Evolutionary conservation across 2,329 filamentous ascomycete genomes (phyloP).

Genomic region (Pyrenochaeta sp.): DNA sequence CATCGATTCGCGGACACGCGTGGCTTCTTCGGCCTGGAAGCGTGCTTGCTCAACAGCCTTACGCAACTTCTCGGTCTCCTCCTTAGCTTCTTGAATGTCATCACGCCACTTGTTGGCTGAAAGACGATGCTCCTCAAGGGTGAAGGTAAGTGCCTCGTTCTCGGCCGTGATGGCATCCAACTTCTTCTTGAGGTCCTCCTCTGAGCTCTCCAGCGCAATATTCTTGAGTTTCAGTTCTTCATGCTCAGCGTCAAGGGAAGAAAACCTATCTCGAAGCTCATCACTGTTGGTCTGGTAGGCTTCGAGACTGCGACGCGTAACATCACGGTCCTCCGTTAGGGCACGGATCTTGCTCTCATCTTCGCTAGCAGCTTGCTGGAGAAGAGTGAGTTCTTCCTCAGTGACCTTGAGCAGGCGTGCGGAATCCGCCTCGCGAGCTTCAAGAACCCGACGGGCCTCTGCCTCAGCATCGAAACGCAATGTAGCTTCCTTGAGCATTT

Average conservation of each 20-base stretch:
- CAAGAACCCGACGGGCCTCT: slow-evolving; percentile 53
- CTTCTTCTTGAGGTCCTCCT: slow-evolving; percentile 61
- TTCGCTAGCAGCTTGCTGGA: slow-evolving; percentile 54
- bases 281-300: slow-evolving; percentile 49
- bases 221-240: slow-evolving; percentile 61
- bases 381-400: slow-evolving; percentile 58
- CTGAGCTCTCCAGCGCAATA: slow-evolving; percentile 40
- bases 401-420: slow-evolving; percentile 57
- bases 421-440: slow-evolving; percentile 55
- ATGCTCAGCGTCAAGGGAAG: slow-evolving; percentile 65
- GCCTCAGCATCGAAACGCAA: slow-evolving; percentile 51
- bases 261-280: slow-evolving; percentile 60
- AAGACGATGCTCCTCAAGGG: slow-evolving; percentile 70
- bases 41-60: slow-evolving; percentile 77
- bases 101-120: slow-evolving; percentile 67
- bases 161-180: slow-evolving; percentile 64
- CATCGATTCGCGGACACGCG: slow-evolving; percentile 83
- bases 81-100: slow-evolving; percentile 62
- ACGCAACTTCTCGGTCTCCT: slow-evolving; percentile 72
- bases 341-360: slow-evolving; percentile 53
- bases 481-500: slow-evolving; percentile 44
- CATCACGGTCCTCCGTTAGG: slow-evolving; percentile 54
- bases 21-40: slow-evolving; percentile 84
- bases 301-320: slow-evolving; percentile 50
- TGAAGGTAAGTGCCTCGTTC: slow-evolving; percentile 68